Base-by-base conservation (phyloP, 2,329 filamentous ascomycete species). In the Mariannaea sp. region DNA sequence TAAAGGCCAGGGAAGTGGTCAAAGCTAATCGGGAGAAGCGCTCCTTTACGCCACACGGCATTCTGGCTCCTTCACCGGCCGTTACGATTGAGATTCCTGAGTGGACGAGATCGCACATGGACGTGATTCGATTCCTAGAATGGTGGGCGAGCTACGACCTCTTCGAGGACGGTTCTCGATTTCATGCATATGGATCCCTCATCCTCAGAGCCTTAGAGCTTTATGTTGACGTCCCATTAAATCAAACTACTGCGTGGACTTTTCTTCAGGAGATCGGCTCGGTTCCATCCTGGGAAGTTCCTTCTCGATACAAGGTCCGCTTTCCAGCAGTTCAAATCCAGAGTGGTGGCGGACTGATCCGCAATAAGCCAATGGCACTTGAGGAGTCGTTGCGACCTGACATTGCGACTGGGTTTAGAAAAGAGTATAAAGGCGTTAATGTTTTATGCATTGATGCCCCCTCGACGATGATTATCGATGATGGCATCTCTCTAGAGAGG, bases 261-360 rank as follows among this genome's bases (percentile, higher is more conserved):
- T 90, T 92, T 58, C 71, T 94, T 24, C 88, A 92, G 64, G 90
- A 94, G 68, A 77, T 92, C 33, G 88, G 88, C 9, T 83, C 85
- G 47, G 79, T 91, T 35, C 73, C 82, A 7, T 87, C 89, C 0
- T 90, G 86, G 80, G 87, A 92, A 62, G 82, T 90, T 41, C 80
- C 80, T 3, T 76, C 82, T 4, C 78, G 86, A 3, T 90, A 88
- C 68, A 80, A 80, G 26, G 70, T 81, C 40, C 76, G 81, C 14
- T 76, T 86, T 19, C 82, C 83, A 0, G 75, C 69, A 16, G 72
- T 79, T 14, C 66, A 69, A 30, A 73, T 81, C 17, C 65, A 71
- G 20, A 74, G 75, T 4, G 73, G 73, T 12, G 73, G 74, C 13
- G 74, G 75, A 3, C 70, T 83, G 20, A 50, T 59, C 13, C 75